Conservation (phyloP, 2,329 filamentous ascomycete genomes). For the Diplodia sapinea region DNA sequence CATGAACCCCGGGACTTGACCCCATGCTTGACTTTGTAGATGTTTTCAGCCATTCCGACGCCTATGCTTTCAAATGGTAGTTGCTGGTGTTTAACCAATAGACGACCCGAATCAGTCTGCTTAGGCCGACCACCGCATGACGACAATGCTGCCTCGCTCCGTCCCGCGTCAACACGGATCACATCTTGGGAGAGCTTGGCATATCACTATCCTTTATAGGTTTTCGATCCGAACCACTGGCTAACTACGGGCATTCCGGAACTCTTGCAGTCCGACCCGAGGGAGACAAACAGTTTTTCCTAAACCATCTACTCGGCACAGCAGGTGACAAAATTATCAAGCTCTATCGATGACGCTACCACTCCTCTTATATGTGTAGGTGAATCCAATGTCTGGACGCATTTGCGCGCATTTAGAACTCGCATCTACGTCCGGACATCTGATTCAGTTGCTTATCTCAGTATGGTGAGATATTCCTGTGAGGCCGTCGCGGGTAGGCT, state of each 20-base stretch:
- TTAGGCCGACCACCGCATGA: constrained; percentile 3
- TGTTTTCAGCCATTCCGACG: background rate
- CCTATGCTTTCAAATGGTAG: background rate
- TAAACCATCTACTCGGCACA: background rate
- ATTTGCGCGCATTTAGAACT: too few species aligned
- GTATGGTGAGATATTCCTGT: too few species aligned
- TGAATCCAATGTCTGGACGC: too few species aligned
- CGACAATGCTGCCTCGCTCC: constrained; percentile 1
- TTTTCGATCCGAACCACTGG: background rate
- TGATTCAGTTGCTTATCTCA: too few species aligned
- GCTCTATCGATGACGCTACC: too few species aligned
- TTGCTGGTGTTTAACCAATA: too few species aligned
- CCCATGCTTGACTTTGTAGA: too few species aligned
- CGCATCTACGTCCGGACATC: too few species aligned
- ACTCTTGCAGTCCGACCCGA: background rate
- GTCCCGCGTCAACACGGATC: background rate
- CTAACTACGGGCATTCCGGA: background rate
- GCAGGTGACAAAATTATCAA: too few species aligned
- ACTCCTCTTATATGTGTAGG: too few species aligned
- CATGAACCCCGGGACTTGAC: background rate
- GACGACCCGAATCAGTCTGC: background rate
- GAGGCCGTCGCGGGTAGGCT: too few species aligned
- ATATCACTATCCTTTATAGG: background rate
- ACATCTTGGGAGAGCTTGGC: constrained; percentile 3
- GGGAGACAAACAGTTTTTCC: background rate